Conservation (phyloP, 495 filamentous ascomycete genomes). For the Tuber microsphaerosporum region DNA sequence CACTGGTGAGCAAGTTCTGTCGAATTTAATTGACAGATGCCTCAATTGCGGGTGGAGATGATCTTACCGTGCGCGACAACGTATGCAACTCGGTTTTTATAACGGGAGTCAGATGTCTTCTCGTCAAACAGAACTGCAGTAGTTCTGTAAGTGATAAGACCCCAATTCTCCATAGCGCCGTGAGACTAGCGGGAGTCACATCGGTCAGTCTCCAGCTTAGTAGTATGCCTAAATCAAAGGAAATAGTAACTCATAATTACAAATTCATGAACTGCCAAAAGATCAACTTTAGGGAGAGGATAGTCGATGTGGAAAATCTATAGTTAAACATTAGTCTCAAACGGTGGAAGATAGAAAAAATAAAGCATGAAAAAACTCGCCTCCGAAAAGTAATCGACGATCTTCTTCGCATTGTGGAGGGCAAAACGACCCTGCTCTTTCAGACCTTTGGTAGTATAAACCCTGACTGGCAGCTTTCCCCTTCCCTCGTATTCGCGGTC, state of each 20-base stretch:
- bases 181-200: constrained; percentile 27
- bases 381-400: constrained; percentile 92
- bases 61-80: constrained; percentile 46
- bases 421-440: constrained; percentile 83
- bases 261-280: constrained; percentile 96
- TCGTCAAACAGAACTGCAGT: constrained; percentile 90
- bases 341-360: background rate
- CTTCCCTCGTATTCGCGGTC: constrained; percentile 80
- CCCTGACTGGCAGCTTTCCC: constrained; percentile 73
- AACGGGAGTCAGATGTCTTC: constrained; percentile 75
- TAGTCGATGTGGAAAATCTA: constrained; percentile 86
- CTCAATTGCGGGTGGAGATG: background rate
- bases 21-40: constrained; percentile 14
- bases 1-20: constrained; percentile 91
- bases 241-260: constrained; percentile 46
- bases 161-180: constrained; percentile 72
- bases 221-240: background rate
- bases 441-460: constrained; percentile 87
- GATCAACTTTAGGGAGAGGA: constrained; percentile 87
- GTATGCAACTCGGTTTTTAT: constrained; percentile 86
- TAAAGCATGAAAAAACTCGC: constrained; percentile 37
- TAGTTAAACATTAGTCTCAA: background rate
- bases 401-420: constrained; percentile 74
- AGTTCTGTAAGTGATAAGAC: constrained; percentile 88
- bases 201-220: constrained; percentile 14